Conservation (phyloP, 169 alveolate genomes). For the Pseudocohnilembus persalinus region DNA sequence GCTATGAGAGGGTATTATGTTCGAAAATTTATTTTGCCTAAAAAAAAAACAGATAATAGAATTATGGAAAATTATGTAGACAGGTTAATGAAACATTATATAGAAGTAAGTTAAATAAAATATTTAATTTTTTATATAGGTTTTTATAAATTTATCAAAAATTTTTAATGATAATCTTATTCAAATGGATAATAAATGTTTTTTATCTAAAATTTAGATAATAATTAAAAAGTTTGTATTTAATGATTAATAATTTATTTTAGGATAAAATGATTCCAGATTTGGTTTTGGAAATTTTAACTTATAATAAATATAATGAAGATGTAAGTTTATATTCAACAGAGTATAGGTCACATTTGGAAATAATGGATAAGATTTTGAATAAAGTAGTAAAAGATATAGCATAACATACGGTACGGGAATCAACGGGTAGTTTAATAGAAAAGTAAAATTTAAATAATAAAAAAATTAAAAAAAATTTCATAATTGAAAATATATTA, state of each 20-base stretch:
- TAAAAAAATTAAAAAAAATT: background rate
- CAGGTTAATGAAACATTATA: constrained; percentile 10
- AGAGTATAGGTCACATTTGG: constrained; percentile 22
- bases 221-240: background rate
- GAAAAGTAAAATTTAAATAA: background rate
- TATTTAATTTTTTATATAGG: background rate
- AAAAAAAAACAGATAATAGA: constrained; percentile 16
- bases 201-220: constrained; percentile 13
- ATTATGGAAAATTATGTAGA: constrained; percentile 4
- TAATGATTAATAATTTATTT: background rate
- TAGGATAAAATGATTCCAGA: constrained; percentile 50
- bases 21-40: constrained; percentile 33
- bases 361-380: constrained; percentile 31
- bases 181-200: no score
- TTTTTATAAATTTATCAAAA: constrained; percentile 7
- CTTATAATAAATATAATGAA: constrained; percentile 47
- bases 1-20: constrained; percentile 48
- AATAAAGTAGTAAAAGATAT: constrained; percentile 35
- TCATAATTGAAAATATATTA: background rate
- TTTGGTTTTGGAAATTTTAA: constrained; percentile 31
- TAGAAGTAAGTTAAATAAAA: constrained; percentile 14
- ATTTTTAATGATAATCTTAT: no score
- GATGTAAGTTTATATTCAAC: constrained; percentile 41
- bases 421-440: constrained; percentile 40
- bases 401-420: constrained; percentile 39